Evolutionary conservation across 2,329 filamentous ascomycete genomes (phyloP).

Genomic region (Xylariaceae sp.): DNA sequence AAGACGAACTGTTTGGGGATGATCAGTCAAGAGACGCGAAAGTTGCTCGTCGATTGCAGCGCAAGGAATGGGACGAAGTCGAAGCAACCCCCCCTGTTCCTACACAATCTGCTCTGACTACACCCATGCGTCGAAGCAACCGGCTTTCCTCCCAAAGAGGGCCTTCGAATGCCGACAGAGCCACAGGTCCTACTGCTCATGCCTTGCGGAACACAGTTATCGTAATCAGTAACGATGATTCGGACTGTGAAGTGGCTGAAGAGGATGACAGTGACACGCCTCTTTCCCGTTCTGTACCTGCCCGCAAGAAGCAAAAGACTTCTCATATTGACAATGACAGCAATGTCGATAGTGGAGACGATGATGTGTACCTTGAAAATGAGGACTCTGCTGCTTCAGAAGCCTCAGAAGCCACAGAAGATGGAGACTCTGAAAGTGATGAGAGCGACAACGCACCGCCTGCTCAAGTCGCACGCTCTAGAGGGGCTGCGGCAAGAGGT

Average conservation of each 20-base stretch:
- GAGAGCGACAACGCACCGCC: too few species aligned
- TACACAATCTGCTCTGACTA: not conserved
- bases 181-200: not conserved
- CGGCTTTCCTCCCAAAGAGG: not conserved
- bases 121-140: constrained; percentile 6
- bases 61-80: constrained; percentile 9
- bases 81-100: not conserved
- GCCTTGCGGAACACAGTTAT: not conserved
- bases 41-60: constrained; percentile 8
- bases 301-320: constrained; percentile 8
- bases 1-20: constrained; percentile 23
- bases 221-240: not conserved
- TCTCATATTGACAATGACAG: not conserved
- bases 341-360: constrained; percentile 1
- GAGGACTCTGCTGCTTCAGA: too few species aligned
- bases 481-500: too few species aligned
- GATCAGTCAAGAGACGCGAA: constrained; percentile 13
- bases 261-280: constrained; percentile 3
- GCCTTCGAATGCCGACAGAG: too few species aligned
- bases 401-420: too few species aligned
- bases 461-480: too few species aligned
- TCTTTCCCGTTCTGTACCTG: not conserved
- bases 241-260: constrained; percentile 7
- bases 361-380: not conserved
- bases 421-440: too few species aligned